Evolutionary conservation across 2,329 filamentous ascomycete genomes (phyloP).

Genomic region (Aspergillus sojae): DNA sequence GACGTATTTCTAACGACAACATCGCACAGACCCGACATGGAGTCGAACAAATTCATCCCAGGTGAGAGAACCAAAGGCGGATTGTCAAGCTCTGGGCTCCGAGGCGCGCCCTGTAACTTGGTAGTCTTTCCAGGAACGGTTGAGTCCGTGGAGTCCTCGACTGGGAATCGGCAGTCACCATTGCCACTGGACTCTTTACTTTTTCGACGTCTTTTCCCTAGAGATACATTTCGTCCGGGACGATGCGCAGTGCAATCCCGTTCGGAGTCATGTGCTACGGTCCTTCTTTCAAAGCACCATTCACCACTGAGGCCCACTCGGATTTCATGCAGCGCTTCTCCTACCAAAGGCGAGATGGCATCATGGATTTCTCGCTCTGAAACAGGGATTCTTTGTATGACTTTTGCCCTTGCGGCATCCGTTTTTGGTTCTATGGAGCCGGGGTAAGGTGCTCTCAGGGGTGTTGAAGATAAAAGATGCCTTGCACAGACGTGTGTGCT

Average conservation of each 20-base stretch:
- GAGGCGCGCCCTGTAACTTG: neutral
- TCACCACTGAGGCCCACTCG: slow-evolving; percentile 15
- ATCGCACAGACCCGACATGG: slow-evolving; percentile 25
- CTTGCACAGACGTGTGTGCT: slow-evolving; percentile 7
- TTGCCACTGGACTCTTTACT: neutral
- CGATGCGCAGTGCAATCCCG: neutral
- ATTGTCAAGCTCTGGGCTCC: neutral
- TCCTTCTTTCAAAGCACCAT: slow-evolving; percentile 39
- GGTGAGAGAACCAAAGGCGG: slow-evolving; percentile 40
- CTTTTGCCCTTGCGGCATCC: slow-evolving; percentile 43
- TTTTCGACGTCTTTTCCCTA: slow-evolving; percentile 11
- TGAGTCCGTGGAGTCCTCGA: neutral
- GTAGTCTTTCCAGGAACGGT: neutral
- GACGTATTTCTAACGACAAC: slow-evolving; percentile 36
- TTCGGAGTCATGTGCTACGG: neutral
- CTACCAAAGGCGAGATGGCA: slow-evolving; percentile 36
- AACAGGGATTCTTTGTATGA: slow-evolving; percentile 39
- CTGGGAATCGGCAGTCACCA: neutral
- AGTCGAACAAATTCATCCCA: slow-evolving; percentile 33
- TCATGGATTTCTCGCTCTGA: slow-evolving; percentile 36
- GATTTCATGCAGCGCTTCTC: slow-evolving; percentile 42
- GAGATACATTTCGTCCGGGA: neutral
- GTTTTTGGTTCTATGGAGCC: slow-evolving; percentile 55
- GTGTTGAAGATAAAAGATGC: slow-evolving; percentile 48
- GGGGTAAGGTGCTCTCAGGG: slow-evolving; percentile 51